A percentile compares a stretch with the other conserved stretches of the same genome.
Conservation (phyloP, 306 rosid genomes). For the Mucuna pruriens region DNA sequence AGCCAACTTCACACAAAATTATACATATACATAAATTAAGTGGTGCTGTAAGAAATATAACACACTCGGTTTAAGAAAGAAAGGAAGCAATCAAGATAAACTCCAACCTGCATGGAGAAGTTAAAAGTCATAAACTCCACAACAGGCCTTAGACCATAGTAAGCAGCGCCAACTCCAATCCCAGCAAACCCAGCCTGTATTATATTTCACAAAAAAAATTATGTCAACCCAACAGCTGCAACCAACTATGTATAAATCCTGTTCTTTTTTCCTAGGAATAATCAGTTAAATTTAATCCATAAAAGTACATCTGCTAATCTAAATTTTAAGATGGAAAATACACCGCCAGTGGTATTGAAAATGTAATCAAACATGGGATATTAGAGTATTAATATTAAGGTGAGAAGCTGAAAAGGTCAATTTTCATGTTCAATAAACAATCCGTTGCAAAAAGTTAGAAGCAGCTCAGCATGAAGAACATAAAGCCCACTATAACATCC, state of each 20-base stretch:
- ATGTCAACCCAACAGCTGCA: slow-evolving; percentile 29
- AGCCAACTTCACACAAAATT: background rate
- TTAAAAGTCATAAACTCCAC: slow-evolving; percentile 98
- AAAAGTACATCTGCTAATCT: too few species aligned
- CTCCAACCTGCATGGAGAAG: slow-evolving; percentile 98
- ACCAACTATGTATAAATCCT: slow-evolving; percentile 12
- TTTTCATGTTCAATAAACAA: background rate
- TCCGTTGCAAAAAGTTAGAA: background rate
- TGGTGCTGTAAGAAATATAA: background rate
- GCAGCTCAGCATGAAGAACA: background rate
- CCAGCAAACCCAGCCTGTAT: slow-evolving; percentile 99
- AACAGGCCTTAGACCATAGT: slow-evolving; percentile 88
- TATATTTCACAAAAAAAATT: slow-evolving; percentile 34
- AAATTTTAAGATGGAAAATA: too few species aligned
- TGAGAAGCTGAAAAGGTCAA: background rate
- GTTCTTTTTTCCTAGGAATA: background rate
- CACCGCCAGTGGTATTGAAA: slow-evolving; percentile 5
- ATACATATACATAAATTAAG: too few species aligned
- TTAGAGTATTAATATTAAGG: background rate
- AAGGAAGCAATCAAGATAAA: slow-evolving; percentile 23
- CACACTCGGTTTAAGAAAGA: slow-evolving; percentile 4
- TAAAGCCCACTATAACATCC: background rate
- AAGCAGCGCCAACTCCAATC: slow-evolving; percentile 99
- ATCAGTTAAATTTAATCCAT: slow-evolving; percentile 7
- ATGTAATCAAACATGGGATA: slow-evolving; percentile 9